phyloP scores from a whole-genome alignment of 495 filamentous ascomycete species.

The Echria macrotheca region DNA sequence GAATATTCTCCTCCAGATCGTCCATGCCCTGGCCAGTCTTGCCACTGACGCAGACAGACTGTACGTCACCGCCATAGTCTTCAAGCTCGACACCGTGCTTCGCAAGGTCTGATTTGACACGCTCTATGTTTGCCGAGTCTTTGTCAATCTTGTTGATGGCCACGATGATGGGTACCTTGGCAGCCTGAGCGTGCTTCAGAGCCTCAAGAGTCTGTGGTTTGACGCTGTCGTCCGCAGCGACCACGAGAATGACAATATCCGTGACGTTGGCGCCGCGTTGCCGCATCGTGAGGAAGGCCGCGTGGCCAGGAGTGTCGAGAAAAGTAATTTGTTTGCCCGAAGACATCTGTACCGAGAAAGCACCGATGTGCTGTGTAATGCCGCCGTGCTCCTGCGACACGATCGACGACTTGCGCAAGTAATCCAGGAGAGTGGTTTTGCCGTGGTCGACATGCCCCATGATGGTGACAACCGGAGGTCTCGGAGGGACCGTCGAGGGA shows the following conservation, averaged over 20 bases:
- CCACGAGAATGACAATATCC: constrained; percentile 93
- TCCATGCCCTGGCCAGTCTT: constrained; percentile 91
- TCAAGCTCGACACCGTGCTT: constrained; percentile 86
- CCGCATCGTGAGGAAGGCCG: constrained; percentile 92
- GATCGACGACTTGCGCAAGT: constrained; percentile 85
- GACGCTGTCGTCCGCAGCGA: constrained; percentile 95
- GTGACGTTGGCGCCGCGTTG: constrained; percentile 93
- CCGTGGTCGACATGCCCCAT: constrained; percentile 99
- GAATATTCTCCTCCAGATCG: constrained; percentile 83
- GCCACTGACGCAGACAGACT: constrained; percentile 83
- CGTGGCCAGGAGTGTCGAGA: constrained; percentile 94
- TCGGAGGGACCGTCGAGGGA: constrained; percentile 57
- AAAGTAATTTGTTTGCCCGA: constrained; percentile 88
- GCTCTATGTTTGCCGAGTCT: constrained; percentile 67
- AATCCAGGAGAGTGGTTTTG: constrained; percentile 95
- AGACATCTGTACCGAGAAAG: constrained; percentile 88
- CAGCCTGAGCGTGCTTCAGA: constrained; percentile 86
- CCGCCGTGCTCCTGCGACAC: constrained; percentile 89
- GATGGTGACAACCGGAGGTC: constrained; percentile 95
- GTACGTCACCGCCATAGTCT: constrained; percentile 91
- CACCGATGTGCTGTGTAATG: constrained; percentile 98
- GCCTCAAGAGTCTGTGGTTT: constrained; percentile 97
- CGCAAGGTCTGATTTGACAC: constrained; percentile 82
- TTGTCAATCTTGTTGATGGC: constrained; percentile 99
- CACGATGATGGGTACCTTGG: constrained; percentile 91